Evolutionary conservation across 2,329 filamentous ascomycete species (phyloP).

Genomic region (Cladorrhinum sp.): DNA sequence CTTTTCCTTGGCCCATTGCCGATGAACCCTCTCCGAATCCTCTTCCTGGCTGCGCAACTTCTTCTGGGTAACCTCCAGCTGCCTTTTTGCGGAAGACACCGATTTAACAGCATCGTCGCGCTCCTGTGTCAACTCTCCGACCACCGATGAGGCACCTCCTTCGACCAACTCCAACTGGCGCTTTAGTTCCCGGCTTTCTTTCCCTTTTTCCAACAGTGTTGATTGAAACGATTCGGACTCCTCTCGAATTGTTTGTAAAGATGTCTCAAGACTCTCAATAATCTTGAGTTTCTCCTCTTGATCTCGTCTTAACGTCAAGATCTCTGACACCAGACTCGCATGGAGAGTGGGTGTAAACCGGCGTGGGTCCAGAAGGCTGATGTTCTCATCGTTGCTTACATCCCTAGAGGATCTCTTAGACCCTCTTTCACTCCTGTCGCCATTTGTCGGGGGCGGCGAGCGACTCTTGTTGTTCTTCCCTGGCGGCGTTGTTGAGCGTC

Average conservation of each 20-base stretch:
- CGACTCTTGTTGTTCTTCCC: conserved; percentile 51
- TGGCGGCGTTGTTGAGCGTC: conserved; percentile 65
- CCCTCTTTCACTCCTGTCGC: conserved; percentile 43
- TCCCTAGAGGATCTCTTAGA: conserved; percentile 57
- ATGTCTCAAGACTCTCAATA: conserved; percentile 80
- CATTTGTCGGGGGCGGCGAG: conserved; percentile 53
- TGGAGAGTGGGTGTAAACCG: conserved; percentile 94
- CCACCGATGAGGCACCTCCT: conserved; percentile 79
- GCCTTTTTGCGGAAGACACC: conserved; percentile 67
- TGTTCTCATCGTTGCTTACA: conserved; percentile 61
- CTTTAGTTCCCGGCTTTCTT: conserved; percentile 77
- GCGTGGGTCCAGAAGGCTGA: conserved; percentile 78
- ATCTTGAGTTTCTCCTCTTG: conserved; percentile 84
- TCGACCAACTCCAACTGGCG: conserved; percentile 84
- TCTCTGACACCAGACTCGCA: conserved; percentile 91
- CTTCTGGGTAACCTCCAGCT: conserved; percentile 75
- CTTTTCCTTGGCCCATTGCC: conserved; percentile 80
- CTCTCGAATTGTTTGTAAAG: conserved; percentile 64
- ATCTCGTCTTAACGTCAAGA: conserved; percentile 79
- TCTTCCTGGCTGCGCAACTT: conserved; percentile 78
- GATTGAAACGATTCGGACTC: conserved; percentile 71
- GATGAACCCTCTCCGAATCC: conserved; percentile 72
- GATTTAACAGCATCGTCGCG: conserved; percentile 78
- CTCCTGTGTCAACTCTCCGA: conserved; percentile 80
- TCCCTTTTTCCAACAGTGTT: conserved; percentile 60